These are phyloP conservation scores for Pulveroboletus sp. DNA, from an alignment of 768 basidiomycete genomes.

Conservation along the genomic window DNA sequence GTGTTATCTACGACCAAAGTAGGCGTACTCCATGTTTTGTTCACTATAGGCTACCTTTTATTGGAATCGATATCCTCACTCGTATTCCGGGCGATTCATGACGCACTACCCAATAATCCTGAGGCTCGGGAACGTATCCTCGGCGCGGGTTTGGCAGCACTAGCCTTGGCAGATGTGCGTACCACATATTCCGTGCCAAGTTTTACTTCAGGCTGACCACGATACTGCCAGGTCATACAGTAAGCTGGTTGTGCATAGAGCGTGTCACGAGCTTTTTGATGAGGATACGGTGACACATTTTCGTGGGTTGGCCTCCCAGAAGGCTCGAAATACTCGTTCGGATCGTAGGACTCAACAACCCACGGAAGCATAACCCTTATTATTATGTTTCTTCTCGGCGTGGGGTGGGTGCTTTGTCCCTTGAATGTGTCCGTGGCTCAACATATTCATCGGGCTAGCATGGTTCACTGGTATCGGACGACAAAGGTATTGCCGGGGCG, in stretches of 20 bases:
- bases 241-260: constrained; percentile 30
- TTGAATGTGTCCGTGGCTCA: constrained; percentile 1
- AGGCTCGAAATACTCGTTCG: constrained; percentile 45
- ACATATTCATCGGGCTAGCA: constrained; percentile 36
- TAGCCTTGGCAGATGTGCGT: constrained; percentile 69
- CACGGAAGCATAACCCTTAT: constrained; percentile 74
- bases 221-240: constrained; percentile 50
- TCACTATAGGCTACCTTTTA: constrained; percentile 52
- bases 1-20: not conserved
- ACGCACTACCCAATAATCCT: constrained; percentile 51
- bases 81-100: constrained; percentile 62
- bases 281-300: constrained; percentile 45
- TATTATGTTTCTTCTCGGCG: constrained; percentile 48
- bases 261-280: not conserved
- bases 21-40: not conserved
- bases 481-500: constrained; percentile 35
- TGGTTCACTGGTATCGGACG: constrained; percentile 55
- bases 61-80: constrained; percentile 61
- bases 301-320: constrained; percentile 57
- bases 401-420: constrained; percentile 40
- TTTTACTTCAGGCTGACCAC: not conserved
- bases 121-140: constrained; percentile 64
- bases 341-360: constrained; percentile 64
- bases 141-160: constrained; percentile 55
- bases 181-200: not conserved